A percentile compares a stretch with the other conserved stretches of the same genome.
These are phyloP conservation scores for Xylaria scruposa DNA, from an alignment of 495 filamentous ascomycete genomes.

Conservation along the genomic window DNA sequence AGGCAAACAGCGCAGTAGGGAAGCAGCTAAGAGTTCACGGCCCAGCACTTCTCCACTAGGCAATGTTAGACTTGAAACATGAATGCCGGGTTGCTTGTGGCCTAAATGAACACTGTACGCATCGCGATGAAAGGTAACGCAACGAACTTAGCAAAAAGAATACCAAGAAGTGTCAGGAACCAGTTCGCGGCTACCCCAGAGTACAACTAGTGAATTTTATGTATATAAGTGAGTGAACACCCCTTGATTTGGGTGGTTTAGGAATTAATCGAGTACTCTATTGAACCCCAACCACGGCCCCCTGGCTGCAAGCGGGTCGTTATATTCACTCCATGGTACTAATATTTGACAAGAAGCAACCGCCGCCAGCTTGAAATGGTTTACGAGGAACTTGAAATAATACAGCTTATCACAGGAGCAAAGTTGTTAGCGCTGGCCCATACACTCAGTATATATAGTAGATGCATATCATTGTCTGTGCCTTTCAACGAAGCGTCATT, in stretches of 20 bases:
- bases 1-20: constrained; percentile 62
- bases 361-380: constrained; percentile 62
- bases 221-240: no score
- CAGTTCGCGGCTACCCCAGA: no score
- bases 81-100: constrained; percentile 53
- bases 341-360: constrained; percentile 47
- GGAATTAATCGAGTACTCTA: no score
- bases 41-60: constrained; percentile 57
- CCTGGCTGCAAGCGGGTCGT: no score
- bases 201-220: no score
- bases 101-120: constrained; percentile 49
- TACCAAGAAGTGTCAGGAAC: constrained; percentile 41
- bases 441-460: constrained; percentile 74
- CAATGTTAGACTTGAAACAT: constrained; percentile 61
- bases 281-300: no score
- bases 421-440: constrained; percentile 58
- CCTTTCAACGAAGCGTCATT: constrained; percentile 81
- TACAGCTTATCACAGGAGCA: constrained; percentile 45
- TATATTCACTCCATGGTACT: no score
- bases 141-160: constrained; percentile 58
- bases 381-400: constrained; percentile 70
- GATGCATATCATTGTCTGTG: constrained; percentile 71
- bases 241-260: no score
- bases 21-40: constrained; percentile 60
- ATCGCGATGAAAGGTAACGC: constrained; percentile 52